Percentiles rank a stretch among this genome's conserved stretches.
Evolutionary conservation across 2,329 filamentous ascomycete genomes (phyloP).

Genomic region (Scytalidium lignicola): DNA sequence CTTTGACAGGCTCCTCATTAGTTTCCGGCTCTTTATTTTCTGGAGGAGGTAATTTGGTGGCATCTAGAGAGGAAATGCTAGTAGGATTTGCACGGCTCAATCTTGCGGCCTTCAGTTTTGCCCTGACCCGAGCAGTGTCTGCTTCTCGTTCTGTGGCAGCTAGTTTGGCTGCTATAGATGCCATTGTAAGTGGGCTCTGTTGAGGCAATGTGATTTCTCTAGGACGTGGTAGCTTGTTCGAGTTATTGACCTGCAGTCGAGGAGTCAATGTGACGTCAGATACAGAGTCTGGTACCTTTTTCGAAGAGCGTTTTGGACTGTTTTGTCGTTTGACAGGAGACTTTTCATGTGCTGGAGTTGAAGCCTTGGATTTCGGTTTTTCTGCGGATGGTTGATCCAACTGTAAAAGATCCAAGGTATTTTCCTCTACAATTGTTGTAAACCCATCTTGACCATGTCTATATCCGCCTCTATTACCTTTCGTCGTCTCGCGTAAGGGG

Average conservation of each 20-base stretch:
- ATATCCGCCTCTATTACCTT: conserved; percentile 20
- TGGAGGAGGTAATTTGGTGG: conserved; percentile 25
- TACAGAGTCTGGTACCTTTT: conserved; percentile 8
- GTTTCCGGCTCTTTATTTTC: conserved; percentile 6
- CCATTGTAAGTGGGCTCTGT: conserved; percentile 56
- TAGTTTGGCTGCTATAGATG: conserved; percentile 57
- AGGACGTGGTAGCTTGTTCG: conserved; percentile 23
- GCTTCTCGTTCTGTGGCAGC: conserved; percentile 60
- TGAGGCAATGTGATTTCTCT: conserved; percentile 28
- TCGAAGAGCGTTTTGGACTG: conserved; percentile 6
- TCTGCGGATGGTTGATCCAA: conserved; percentile 30
- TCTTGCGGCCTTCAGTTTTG: conserved; percentile 54
- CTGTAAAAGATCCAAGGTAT: conserved; percentile 37
- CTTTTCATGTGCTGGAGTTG: conserved; percentile 16
- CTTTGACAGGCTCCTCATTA: conserved; percentile 7
- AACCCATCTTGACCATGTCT: conserved; percentile 35
- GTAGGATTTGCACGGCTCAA: conserved; percentile 18
- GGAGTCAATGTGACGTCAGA: conserved; percentile 11
- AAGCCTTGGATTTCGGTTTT: conserved; percentile 7
- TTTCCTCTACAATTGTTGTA: conserved; percentile 43
- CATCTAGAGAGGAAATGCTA: conserved; percentile 3
- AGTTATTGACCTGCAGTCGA: conserved; percentile 15
- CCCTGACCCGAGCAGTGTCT: conserved; percentile 56
- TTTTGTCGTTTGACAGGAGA: conserved; percentile 16
- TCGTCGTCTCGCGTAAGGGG: conserved; percentile 38